Base-by-base conservation (phyloP, 148 eudicot species). In the Vaccinium vitisidaea region DNA sequence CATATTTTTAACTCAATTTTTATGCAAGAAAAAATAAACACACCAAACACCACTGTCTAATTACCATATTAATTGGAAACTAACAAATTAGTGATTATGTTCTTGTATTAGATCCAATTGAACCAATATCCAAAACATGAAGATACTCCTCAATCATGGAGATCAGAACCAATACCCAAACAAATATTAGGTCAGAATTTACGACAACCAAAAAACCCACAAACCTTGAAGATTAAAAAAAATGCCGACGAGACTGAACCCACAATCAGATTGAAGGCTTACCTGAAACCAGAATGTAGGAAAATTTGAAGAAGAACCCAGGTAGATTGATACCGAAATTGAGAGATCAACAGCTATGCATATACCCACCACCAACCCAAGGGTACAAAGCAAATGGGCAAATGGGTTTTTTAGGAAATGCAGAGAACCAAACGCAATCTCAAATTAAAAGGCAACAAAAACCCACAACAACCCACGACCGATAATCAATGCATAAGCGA, bases 301-400 rank as follows among this genome's bases (percentile, higher is more conserved):
- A 55, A 49, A 23, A 49, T 76, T n/a, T 76, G 79, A 49, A 49
- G 79, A 76, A 76, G 55, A 48, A n/a, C 56, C 79, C 54, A 75
- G 79, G 32, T 6, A 65, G 32, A 65, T 18, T 18, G 79, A 48
- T 4, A 76, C 18, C 79, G n/a, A 49, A 76, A 76, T 3, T 0
- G 79, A 50, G 56, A 76, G 79, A 76, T 76, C 79, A 76, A 49
- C 16, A 48, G 56, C 30, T 0, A 76, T 49, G 23, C 53, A 75
- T 46, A 16, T 15, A 75, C 53, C 69, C 30, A 43, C 54, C 12
- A 25, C 74, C 74, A 19, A 75, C 12, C 78, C 13, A 75, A 75
- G 25, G 11, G 54, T 19, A 43, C 21, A 39, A 46, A 46, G 52
- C 48, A 75, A 75, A 46, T 75, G 27, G 53, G 49, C 53, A 69